Evolutionary conservation across 768 basidiomycete species (phyloP).

Genomic region (Boletus rubropictus): DNA sequence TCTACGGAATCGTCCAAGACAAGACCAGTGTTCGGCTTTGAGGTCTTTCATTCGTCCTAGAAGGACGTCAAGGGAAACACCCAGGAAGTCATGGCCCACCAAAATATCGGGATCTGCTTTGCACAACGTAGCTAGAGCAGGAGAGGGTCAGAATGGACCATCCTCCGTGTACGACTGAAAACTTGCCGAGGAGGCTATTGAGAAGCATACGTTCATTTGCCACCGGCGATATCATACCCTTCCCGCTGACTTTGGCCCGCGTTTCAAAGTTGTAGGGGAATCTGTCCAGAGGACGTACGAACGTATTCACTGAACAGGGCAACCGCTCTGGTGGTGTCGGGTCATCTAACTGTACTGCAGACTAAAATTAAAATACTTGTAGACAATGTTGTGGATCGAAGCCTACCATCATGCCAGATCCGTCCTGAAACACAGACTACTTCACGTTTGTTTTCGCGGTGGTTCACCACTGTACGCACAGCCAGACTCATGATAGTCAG

Average conservation of each 20-base stretch:
- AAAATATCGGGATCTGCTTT: slow-evolving; percentile 92
- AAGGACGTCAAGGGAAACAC: slow-evolving; percentile 83
- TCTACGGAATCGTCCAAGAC: slow-evolving; percentile 84
- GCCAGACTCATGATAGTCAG: slow-evolving; percentile 88
- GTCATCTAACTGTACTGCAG: slow-evolving; percentile 80
- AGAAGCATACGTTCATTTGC: slow-evolving; percentile 83
- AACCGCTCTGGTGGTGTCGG: slow-evolving; percentile 84
- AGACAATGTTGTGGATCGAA: background rate
- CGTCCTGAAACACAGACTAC: slow-evolving; percentile 80
- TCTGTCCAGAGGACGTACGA: slow-evolving; percentile 81
- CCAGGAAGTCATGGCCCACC: slow-evolving; percentile 91
- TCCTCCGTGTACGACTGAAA: slow-evolving; percentile 6
- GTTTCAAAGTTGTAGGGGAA: slow-evolving; percentile 84
- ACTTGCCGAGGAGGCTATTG: slow-evolving; percentile 66
- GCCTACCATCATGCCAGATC: slow-evolving; percentile 70
- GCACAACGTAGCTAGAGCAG: slow-evolving; percentile 56
- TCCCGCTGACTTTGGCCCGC: slow-evolving; percentile 55
- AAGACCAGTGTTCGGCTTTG: slow-evolving; percentile 90
- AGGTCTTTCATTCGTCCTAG: slow-evolving; percentile 87
- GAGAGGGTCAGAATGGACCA: background rate
- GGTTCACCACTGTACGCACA: slow-evolving; percentile 87
- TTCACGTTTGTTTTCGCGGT: slow-evolving; percentile 90
- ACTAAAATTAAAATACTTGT: background rate
- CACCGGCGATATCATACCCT: slow-evolving; percentile 66
- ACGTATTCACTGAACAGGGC: slow-evolving; percentile 78